These are phyloP conservation scores for Cryoendolithus antarcticus DNA, from an alignment of 2,329 filamentous ascomycete species.

Conservation along the genomic window DNA sequence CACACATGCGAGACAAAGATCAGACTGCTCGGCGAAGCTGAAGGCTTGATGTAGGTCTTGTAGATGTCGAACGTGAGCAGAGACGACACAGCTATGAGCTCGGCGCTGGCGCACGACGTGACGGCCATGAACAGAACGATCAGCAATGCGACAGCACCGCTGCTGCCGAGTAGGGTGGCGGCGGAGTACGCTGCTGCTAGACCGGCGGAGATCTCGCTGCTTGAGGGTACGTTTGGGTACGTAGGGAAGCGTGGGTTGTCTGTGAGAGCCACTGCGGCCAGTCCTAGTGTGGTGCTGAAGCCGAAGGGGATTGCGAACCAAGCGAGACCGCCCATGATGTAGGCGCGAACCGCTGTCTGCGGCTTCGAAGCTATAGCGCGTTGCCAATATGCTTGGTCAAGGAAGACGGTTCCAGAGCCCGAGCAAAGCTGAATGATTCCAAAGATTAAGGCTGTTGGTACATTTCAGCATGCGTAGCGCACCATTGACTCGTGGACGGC, in stretches of 20 bases:
- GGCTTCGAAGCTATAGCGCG: slow-evolving; percentile 30
- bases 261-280: slow-evolving; percentile 32
- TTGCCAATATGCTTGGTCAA: slow-evolving; percentile 37
- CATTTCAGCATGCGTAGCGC: too few species aligned
- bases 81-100: slow-evolving; percentile 29
- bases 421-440: slow-evolving; percentile 31
- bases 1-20: slow-evolving; percentile 30
- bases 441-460: slow-evolving; percentile 24
- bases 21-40: slow-evolving; percentile 23
- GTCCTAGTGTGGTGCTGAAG: slow-evolving; percentile 35
- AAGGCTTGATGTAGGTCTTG: slow-evolving; percentile 28
- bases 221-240: slow-evolving; percentile 17
- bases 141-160: slow-evolving; percentile 12
- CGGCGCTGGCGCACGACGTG: slow-evolving; percentile 20
- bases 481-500: too few species aligned
- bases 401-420: slow-evolving; percentile 22
- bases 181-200: slow-evolving; percentile 14
- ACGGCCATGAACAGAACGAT: slow-evolving; percentile 18
- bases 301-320: slow-evolving; percentile 39
- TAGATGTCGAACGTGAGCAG: slow-evolving; percentile 30
- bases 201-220: slow-evolving; percentile 14
- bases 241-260: slow-evolving; percentile 32
- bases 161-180: slow-evolving; percentile 13
- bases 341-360: slow-evolving; percentile 26
- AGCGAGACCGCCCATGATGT: slow-evolving; percentile 32